phyloP scores from a whole-genome alignment of 75 land plant species.

The Sequoia sempervirens region DNA sequence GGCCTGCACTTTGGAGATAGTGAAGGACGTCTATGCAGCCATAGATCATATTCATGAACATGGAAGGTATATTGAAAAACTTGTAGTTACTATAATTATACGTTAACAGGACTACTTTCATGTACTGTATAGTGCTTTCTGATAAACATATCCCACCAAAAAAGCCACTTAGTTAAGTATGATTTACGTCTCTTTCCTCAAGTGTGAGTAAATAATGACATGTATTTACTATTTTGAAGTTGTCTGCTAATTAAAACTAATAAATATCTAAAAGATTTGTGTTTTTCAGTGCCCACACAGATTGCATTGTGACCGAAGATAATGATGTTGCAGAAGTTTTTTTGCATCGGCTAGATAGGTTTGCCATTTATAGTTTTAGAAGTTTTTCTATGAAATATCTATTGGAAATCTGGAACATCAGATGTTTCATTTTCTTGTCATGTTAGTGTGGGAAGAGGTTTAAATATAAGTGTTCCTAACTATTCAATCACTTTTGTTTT shows the following conservation, averaged over 20 bases:
- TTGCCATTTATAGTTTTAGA: not conserved
- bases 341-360: conserved; percentile 86
- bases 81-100: not conserved
- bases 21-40: conserved; percentile 82
- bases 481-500: not conserved
- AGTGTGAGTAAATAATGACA: not conserved
- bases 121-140: not conserved
- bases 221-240: not conserved
- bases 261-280: not conserved
- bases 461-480: not conserved
- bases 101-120: not conserved
- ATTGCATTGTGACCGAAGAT: conserved; percentile 85
- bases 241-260: not conserved
- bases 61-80: conserved; percentile 65
- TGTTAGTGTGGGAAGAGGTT: not conserved
- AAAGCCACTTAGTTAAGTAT: not conserved
- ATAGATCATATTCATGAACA: conserved; percentile 80
- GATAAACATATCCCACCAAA: not conserved
- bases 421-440: not conserved
- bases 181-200: too few relatives aligned
- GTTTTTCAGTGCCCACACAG: conserved; percentile 86
- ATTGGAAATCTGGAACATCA: not conserved
- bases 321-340: conserved; percentile 62
- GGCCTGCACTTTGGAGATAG: conserved; percentile 89
- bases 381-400: not conserved